Evolutionary conservation across 768 basidiomycete species (phyloP).

Genomic region (Symmetrospora coprosmae): DNA sequence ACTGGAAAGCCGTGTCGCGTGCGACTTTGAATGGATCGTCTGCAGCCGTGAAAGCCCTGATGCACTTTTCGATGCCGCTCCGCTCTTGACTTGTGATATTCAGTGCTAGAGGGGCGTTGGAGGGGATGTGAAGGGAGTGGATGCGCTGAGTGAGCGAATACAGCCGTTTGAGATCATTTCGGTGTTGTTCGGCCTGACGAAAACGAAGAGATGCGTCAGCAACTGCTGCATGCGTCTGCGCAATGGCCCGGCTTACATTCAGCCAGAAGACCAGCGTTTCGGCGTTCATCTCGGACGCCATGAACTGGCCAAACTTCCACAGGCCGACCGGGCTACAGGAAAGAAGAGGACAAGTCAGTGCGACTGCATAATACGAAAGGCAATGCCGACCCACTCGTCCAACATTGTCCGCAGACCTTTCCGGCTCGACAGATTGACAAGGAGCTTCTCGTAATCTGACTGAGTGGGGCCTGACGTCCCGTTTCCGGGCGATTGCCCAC

Average conservation of each 20-base stretch:
- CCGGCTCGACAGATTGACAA: slow-evolving; percentile 13
- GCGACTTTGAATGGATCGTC: slow-evolving; percentile 24
- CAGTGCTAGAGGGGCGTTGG: slow-evolving; percentile 17
- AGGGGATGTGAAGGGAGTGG: slow-evolving; percentile 20
- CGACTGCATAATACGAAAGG: too few species aligned
- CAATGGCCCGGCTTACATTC: neutral
- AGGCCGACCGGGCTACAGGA: slow-evolving; percentile 9
- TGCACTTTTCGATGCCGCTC: neutral
- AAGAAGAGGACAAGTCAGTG: neutral
- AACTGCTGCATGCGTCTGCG: neutral
- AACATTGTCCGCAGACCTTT: slow-evolving; percentile 17
- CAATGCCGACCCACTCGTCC: slow-evolving; percentile 12
- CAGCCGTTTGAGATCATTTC: slow-evolving; percentile 18
- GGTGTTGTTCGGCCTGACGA: slow-evolving; percentile 21
- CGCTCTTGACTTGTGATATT: slow-evolving; percentile 22
- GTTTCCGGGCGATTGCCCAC: neutral
- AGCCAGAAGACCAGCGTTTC: slow-evolving; percentile 17
- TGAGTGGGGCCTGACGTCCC: too few species aligned
- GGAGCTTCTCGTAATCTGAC: slow-evolving; percentile 12
- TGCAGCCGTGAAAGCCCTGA: slow-evolving; percentile 2
- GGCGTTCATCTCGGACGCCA: slow-evolving; percentile 21
- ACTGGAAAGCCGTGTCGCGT: slow-evolving; percentile 16
- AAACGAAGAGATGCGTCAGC: neutral
- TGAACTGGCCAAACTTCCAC: slow-evolving; percentile 24
- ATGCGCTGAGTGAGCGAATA: slow-evolving; percentile 18